Percentiles rank a stretch among this genome's conserved stretches.
Evolutionary conservation across 116 monocot genomes (phyloP).

Genomic region (Phalaenopsis hybrid): DNA sequence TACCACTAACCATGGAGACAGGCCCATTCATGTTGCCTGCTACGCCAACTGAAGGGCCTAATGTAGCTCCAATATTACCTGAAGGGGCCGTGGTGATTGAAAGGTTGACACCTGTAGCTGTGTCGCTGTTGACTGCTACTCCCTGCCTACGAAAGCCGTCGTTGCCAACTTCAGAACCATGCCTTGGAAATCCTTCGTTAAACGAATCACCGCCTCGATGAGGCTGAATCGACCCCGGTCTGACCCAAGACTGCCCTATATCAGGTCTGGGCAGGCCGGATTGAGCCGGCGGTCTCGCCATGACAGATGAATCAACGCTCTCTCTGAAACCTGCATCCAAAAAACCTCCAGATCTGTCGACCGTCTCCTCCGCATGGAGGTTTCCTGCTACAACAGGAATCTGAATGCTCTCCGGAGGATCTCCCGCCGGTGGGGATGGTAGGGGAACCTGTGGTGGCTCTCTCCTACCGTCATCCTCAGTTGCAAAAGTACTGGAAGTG

Average conservation of each 20-base stretch:
- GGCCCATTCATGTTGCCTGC: constrained; percentile 3
- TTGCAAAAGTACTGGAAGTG: neutral
- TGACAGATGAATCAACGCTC: neutral
- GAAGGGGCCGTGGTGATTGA: neutral
- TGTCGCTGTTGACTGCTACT: constrained; percentile 2
- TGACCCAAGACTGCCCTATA: constrained; percentile 4
- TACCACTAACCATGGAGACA: neutral
- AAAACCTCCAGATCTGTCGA: constrained; percentile 10
- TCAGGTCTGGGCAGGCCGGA: constrained; percentile 12
- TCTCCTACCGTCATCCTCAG: neutral
- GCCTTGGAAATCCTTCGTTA: constrained; percentile 15
- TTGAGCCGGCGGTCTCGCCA: constrained; percentile 13
- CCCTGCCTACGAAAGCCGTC: constrained; percentile 19
- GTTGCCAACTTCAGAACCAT: constrained; percentile 19
- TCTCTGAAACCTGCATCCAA: neutral
- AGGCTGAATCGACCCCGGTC: constrained; percentile 2
- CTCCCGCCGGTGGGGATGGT: constrained; percentile 3
- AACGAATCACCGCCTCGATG: constrained; percentile 12
- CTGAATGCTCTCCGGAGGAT: constrained; percentile 5
- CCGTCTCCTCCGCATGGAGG: neutral
- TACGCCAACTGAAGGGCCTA: constrained; percentile 3
- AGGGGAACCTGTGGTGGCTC: constrained; percentile 10
- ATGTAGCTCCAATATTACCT: constrained; percentile 3
- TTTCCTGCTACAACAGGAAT: constrained; percentile 19
- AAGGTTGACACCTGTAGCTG: neutral